Percentiles rank a stretch among this genome's conserved stretches.
phyloP scores from a whole-genome alignment of 2,329 filamentous ascomycete genomes.

The Tolypocladium tropicale region DNA sequence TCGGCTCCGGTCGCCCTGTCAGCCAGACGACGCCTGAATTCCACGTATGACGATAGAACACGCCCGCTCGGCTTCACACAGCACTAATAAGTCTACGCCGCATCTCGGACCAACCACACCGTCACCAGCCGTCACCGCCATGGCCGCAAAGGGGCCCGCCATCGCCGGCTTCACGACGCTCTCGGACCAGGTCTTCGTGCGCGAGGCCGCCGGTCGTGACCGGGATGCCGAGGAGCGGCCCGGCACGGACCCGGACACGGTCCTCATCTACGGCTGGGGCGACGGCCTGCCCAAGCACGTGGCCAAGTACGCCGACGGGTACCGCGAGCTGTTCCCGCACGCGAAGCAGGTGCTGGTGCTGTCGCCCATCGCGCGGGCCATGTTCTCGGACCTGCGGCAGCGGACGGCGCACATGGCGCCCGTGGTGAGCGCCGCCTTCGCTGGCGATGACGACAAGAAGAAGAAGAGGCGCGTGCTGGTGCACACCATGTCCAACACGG shows the following conservation, averaged over 20 bases:
- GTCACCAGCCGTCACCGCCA: background rate
- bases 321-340: constrained; percentile 37
- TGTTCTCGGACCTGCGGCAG: constrained; percentile 30
- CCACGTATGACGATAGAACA: no score
- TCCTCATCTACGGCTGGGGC: constrained; percentile 48
- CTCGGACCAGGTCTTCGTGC: constrained; percentile 36
- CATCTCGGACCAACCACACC: background rate
- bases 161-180: constrained; percentile 36
- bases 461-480: constrained; percentile 27
- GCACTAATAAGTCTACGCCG: no score
- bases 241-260: constrained; percentile 27
- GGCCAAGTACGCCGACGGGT: constrained; percentile 44
- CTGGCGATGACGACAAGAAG: constrained; percentile 6
- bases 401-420: constrained; percentile 35
- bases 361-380: constrained; percentile 36
- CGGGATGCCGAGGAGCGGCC: constrained; percentile 12
- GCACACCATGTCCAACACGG: constrained; percentile 49
- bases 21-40: background rate
- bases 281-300: constrained; percentile 44
- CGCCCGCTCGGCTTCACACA: no score
- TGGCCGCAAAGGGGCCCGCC: constrained; percentile 9
- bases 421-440: constrained; percentile 29
- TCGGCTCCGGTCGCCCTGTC: background rate
- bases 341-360: constrained; percentile 41
- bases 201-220: constrained; percentile 16